These are phyloP conservation scores for Aspergillus quadrilineatus DNA, from an alignment of 2,329 filamentous ascomycete genomes.

Conservation along the genomic window DNA sequence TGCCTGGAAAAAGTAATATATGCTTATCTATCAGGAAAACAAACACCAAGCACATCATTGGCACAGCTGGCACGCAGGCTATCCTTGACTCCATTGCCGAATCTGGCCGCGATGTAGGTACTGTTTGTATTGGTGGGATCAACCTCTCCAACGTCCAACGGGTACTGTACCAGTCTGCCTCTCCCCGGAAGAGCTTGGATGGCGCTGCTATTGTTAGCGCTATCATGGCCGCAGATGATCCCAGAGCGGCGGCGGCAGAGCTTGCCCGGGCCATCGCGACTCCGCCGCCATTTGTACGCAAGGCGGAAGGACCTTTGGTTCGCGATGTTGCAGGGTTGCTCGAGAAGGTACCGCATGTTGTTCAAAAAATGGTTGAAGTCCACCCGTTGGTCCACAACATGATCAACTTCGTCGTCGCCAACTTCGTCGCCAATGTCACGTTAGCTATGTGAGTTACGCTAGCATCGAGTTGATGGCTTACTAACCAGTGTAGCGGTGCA, in stretches of 20 bases:
- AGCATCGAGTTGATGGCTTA: background rate
- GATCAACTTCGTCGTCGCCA: conserved; percentile 95
- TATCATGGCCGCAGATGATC: conserved; percentile 71
- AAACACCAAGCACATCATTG: conserved; percentile 80
- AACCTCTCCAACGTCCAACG: conserved; percentile 72
- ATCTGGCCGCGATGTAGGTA: conserved; percentile 41
- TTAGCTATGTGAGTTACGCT: conserved; percentile 59
- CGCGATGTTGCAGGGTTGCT: conserved; percentile 32
- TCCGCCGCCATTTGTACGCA: conserved; percentile 35
- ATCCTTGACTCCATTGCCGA: conserved; percentile 63
- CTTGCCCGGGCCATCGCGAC: conserved; percentile 58
- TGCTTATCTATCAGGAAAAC: conserved; percentile 62
- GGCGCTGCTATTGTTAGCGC: conserved; percentile 89
- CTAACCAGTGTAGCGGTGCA: conserved; percentile 57
- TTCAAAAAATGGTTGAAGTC: conserved; percentile 60
- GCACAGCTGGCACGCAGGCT: conserved; percentile 66
- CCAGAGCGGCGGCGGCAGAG: conserved; percentile 60
- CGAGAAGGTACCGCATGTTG: conserved; percentile 46
- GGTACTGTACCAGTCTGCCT: conserved; percentile 68
- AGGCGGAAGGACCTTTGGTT: conserved; percentile 27
- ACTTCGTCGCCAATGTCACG: conserved; percentile 89
- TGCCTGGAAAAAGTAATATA: background rate
- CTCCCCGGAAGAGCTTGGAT: conserved; percentile 62
- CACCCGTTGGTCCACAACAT: conserved; percentile 90
- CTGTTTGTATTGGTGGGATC: conserved; percentile 85